Base-by-base conservation (phyloP, 1,284 basidiomycete species). In the Grifola frondosa region DNA sequence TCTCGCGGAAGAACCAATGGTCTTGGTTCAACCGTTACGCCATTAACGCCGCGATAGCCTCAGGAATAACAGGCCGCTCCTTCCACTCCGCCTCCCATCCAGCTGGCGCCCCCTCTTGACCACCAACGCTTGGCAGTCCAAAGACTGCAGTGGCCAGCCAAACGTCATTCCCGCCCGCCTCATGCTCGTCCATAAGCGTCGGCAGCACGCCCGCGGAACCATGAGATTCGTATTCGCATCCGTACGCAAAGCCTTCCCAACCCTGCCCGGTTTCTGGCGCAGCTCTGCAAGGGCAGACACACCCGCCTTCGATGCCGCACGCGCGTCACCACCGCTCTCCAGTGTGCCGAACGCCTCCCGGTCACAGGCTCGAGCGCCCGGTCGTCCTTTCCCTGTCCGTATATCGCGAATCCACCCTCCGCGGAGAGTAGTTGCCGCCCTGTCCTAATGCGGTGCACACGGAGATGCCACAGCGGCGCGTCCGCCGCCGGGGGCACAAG, bases 141-240 rank as follows among this genome's bases (percentile, higher is more conserved):
- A 88, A 87, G 6, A 90, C 77, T 3, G 72, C 84, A 3, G 83
- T 84, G n/a, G 79, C 75, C 23, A 86, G 58, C 83, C 82, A 86
- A 11, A 71, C 63, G 46, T 75, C 70, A 30, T 57, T 55, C 10
- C 63, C 63, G 5, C 67, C 64, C 2, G 67, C 55, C 21, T 63
- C 62, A 44, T 81, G 71, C 28, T 73, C 69, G 3, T 71, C 79
- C 47, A 77, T 48, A 26, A 88, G 69, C 22, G 80, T 84, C 4
- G 85, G 85, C 46, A 88, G 61, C 11, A 87, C 23, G 83, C 80
- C 19, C 87, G 68, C 5, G 84, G 73, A 26, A 80, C 80, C 53
- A 88, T 78, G 56, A 88, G 61, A 58, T 86, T 88, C 23, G 84
- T 76, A 62, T 88, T 88, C 21, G 85, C 80, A 60, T 88, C 85